Evolutionary conservation across 805 yeast species (phyloP), one percentile per base, ranked within the genome.

Genomic region (Metschnikowia similis): DNA sequence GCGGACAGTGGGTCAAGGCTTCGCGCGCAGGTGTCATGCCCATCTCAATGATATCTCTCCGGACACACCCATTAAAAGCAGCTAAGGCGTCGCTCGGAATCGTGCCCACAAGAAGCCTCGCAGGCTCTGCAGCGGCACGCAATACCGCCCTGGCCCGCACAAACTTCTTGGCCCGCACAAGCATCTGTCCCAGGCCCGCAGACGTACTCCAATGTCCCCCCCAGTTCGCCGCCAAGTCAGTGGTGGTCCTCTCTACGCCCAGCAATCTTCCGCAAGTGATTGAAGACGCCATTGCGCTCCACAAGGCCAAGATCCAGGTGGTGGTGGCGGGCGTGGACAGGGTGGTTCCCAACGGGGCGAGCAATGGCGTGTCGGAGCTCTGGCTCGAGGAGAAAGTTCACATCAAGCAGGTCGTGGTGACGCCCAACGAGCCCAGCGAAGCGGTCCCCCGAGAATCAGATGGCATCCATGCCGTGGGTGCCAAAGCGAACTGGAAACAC

Each of bases 311-410:
- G 6, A 36, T 72, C 16, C 76, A 72, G 55, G 65, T 71, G 2
- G 56, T 69, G 9, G 75, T 72, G 11, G 77, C 75, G 0, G 76
- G 75, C 1, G 62, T 72, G 3, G 77, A 74, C 48, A 57, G 71
- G 3, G 64, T 69, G 14, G 64, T 66, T 11, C 70, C 71, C 14
- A 59, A 60, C 41, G 66, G 70, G 2, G 54, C 53, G 9, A 51
- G 70, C 32, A 60, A 64, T 51, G 79, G 77, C 0, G 56, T 72
- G 2, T 62, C 71, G 8, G 74, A 69, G 55, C 55, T 74, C 50
- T 74, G 79, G 79, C 49, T 66, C 27, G 68, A 66, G 38, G 57
- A 62, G 8, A 50, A 54, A 16, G 48, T 67, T 27, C 41, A 44
- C 3, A 56, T 72, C 9, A 43, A 49, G 17, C 29, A 55, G 11